A percentile compares a stretch with the other conserved stretches of the same genome.
Conservation (phyloP, 179 eudicot genomes). For the Pouteria campechiana region DNA sequence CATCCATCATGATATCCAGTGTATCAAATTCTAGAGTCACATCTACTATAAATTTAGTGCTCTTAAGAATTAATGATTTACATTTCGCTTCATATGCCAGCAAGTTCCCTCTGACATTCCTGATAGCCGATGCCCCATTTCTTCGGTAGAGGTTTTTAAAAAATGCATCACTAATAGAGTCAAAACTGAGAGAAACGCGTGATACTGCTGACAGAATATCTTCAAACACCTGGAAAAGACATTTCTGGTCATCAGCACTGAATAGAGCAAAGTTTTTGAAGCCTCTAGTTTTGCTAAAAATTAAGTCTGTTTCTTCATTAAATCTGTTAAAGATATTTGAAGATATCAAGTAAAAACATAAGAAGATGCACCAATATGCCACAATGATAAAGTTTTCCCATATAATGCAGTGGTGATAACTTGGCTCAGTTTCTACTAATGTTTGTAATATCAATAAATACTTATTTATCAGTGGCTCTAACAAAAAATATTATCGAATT, state of each 20-base stretch:
- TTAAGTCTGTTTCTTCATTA: too few relatives aligned
- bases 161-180: conserved; percentile 14
- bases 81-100: conserved; percentile 9
- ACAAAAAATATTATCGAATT: too few relatives aligned
- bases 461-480: too few relatives aligned
- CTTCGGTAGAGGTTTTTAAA: conserved; percentile 19
- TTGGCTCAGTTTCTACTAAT: too few relatives aligned
- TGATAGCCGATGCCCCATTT: conserved; percentile 9
- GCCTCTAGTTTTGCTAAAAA: too few relatives aligned
- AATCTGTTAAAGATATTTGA: too few relatives aligned
- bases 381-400: too few relatives aligned
- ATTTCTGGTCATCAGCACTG: background rate
- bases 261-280: background rate
- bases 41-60: conserved; percentile 17
- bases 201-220: conserved; percentile 27
- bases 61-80: conserved; percentile 10
- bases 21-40: conserved; percentile 40
- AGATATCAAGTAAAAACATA: too few relatives aligned
- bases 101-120: conserved; percentile 16
- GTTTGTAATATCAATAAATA: too few relatives aligned
- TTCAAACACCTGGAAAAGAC: conserved; percentile 38
- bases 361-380: too few relatives aligned
- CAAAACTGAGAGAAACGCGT: conserved; percentile 10
- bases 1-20: conserved; percentile 38
- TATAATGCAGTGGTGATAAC: too few relatives aligned